These are phyloP conservation scores for Aspergillus fructus DNA, from an alignment of 2,329 filamentous ascomycete species.

Conservation along the genomic window DNA sequence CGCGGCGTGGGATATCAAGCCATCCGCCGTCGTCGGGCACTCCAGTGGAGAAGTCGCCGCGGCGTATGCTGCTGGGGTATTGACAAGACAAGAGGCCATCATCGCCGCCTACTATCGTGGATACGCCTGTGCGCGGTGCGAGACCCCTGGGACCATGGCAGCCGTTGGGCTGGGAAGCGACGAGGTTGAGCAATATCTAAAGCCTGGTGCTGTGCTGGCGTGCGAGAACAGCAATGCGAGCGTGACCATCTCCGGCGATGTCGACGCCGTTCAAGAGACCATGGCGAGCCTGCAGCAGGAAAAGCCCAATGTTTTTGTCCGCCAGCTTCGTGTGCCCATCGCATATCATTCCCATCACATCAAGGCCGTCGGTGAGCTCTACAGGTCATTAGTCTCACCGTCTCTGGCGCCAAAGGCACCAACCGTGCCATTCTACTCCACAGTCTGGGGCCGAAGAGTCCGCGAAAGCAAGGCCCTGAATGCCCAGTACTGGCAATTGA, in stretches of 20 bases:
- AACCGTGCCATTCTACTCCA: background rate
- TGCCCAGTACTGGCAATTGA: background rate
- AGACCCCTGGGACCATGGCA: no score
- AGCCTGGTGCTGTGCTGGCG: no score
- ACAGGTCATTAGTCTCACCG: background rate
- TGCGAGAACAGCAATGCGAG: no score
- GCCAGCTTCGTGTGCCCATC: conserved; percentile 2
- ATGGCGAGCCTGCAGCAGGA: background rate
- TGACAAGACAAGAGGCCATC: no score
- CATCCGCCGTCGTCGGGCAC: no score
- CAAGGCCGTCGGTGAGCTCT: background rate
- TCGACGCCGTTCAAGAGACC: background rate
- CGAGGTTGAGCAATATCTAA: no score
- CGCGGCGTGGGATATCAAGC: no score
- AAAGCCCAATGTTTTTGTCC: background rate
- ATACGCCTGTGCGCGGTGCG: no score
- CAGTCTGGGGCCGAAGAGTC: background rate
- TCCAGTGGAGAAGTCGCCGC: no score
- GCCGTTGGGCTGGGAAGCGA: no score
- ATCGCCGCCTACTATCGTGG: no score
- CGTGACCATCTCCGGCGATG: background rate
- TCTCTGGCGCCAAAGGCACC: background rate
- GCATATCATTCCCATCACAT: conserved; percentile 1
- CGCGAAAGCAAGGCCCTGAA: background rate
- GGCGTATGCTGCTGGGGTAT: no score